A percentile compares a stretch with the other conserved stretches of the same genome.
These are phyloP conservation scores for Aspergillus cejpii DNA, from an alignment of 2,329 filamentous ascomycete species.

Conservation along the genomic window DNA sequence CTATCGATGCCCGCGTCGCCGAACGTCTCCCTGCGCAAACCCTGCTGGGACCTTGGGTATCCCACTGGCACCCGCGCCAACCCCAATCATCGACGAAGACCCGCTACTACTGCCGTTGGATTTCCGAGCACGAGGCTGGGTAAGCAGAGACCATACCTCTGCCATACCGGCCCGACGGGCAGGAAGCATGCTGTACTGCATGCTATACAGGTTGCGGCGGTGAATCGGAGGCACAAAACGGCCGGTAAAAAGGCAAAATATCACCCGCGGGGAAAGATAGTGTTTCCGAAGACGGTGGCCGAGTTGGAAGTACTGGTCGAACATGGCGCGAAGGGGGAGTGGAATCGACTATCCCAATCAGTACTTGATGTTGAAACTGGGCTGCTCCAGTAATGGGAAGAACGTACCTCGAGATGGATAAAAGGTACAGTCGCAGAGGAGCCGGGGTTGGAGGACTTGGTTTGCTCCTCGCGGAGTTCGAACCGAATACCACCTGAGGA, in stretches of 20 bases:
- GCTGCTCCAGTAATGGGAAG: not conserved
- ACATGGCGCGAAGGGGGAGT: conserved; percentile 85
- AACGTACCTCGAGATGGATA: conserved; percentile 70
- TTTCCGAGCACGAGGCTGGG: conserved; percentile 42
- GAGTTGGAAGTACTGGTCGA: conserved; percentile 94
- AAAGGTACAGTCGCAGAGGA: conserved; percentile 62
- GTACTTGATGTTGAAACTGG: not conserved
- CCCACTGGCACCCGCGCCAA: conserved; percentile 23
- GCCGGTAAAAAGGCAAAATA: conserved; percentile 80
- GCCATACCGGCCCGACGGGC: conserved; percentile 68
- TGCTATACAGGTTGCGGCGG: conserved; percentile 84
- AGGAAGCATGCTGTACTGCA: conserved; percentile 97
- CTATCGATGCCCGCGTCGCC: conserved; percentile 32
- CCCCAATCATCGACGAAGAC: conserved; percentile 22
- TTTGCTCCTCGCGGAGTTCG: conserved; percentile 70
- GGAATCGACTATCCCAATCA: conserved; percentile 63
- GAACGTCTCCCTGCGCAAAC: conserved; percentile 27
- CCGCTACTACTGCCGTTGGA: conserved; percentile 19
- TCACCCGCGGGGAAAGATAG: conserved; percentile 81
- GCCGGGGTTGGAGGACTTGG: conserved; percentile 34
- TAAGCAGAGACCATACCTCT: conserved; percentile 77
- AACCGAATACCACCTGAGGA: conserved; percentile 71
- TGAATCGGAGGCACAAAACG: conserved; percentile 94
- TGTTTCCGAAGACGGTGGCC: conserved; percentile 88
- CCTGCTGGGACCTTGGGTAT: conserved; percentile 30